Evolutionary conservation across 2,329 filamentous ascomycete species (phyloP), one percentile per base, ranked within the genome.

Genomic region (Hirsutella thompsonii): DNA sequence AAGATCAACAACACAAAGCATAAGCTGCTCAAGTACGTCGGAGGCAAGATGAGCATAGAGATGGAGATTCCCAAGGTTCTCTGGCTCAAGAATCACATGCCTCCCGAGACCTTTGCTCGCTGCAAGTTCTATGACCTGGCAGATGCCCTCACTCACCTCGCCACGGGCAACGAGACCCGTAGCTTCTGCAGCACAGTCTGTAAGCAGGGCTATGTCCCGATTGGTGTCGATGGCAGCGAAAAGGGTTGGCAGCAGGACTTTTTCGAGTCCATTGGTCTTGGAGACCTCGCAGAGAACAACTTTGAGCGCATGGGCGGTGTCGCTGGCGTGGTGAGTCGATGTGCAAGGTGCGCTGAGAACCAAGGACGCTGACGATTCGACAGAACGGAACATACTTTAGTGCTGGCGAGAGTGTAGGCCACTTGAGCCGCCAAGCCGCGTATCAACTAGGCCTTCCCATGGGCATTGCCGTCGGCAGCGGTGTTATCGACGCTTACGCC

Each of bases 181-280:
- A 94, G 88, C 67, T 96, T 87, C 64, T 96, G 92, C 65, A 94
- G 87, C 57, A 84, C 89, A 8, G 89, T 95, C 34, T 96, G 92
- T 64, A 98, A 96, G 70, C 92, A 98, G 62, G 92, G 90, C 2
- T 96, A 80, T 56, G 85, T 98, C 2, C 92, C 92, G 1, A 85
- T 95, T n/a, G 92, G 92, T 39, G 88, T 96, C 5, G 92, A 98
- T 52, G 89, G 89, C 37, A 95, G 88, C 60, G 86, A 94, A 43
- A 96, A 95, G 67, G 92, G 92, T 28, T 98, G 92, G 92, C 90
- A 96, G 60, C 84, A 90, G 51, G 90, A 96, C 55, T 98, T 98
- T 56, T 78, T 94, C 48, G 74, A 76, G 23, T 74, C 80, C 8
- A 93, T 98, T 55, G 92, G 92, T 14, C 71, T 98, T n/a, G 74